Evolutionary conservation across 2,329 filamentous ascomycete species (phyloP).

Genomic region (Phoma sp.): DNA sequence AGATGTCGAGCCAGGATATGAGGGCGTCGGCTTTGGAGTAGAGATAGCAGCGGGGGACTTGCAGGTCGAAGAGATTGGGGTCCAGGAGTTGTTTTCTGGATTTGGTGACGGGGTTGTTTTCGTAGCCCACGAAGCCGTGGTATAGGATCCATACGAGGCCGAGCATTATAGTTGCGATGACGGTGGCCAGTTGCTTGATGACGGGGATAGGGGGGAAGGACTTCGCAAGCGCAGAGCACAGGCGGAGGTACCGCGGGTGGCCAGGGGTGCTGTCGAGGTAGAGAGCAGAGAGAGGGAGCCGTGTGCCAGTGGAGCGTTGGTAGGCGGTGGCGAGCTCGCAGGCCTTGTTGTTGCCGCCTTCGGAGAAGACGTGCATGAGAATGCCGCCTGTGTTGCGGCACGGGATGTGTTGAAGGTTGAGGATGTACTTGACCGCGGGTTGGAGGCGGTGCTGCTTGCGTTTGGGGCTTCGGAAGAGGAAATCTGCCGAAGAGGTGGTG

Average conservation of each 20-base stretch:
- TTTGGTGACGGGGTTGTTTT: constrained; percentile 30
- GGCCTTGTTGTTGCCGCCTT: constrained; percentile 38
- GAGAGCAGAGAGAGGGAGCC: constrained; percentile 27
- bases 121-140: constrained; percentile 20
- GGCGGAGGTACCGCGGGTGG: constrained; percentile 28
- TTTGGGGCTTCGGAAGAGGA: constrained; percentile 28
- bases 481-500: constrained; percentile 31
- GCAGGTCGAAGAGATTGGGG: constrained; percentile 21
- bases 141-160: constrained; percentile 29
- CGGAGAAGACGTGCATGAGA: constrained; percentile 37
- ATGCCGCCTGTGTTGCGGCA: constrained; percentile 16
- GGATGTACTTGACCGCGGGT: constrained; percentile 28
- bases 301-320: constrained; percentile 16
- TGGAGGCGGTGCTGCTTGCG: constrained; percentile 28
- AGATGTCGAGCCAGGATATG: constrained; percentile 61
- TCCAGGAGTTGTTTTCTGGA: constrained; percentile 23
- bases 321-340: constrained; percentile 34
- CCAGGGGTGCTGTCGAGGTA: constrained; percentile 39
- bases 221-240: constrained; percentile 31
- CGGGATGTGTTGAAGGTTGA: constrained; percentile 11
- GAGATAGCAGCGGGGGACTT: constrained; percentile 57
- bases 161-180: constrained; percentile 20
- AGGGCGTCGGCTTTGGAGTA: constrained; percentile 64
- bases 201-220: constrained; percentile 28
- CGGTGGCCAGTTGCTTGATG: constrained; percentile 21